Percentiles rank a stretch among this genome's conserved stretches.
Conservation (phyloP, 2,329 filamentous ascomycete species). For the Paecilomyces sp. region DNA sequence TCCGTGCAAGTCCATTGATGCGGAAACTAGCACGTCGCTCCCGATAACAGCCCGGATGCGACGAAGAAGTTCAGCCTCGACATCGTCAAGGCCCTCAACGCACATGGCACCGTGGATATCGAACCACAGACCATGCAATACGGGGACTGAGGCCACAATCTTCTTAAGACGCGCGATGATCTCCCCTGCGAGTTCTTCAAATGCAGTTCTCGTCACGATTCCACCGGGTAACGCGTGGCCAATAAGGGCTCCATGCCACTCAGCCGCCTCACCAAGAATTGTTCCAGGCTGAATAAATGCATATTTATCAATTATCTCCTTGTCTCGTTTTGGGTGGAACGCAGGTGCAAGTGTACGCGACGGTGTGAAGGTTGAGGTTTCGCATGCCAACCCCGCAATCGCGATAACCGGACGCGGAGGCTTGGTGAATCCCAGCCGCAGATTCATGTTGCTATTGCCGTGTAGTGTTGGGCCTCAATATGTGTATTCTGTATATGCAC, state of each 20-base stretch:
- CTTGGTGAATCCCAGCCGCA: slow-evolving; percentile 15
- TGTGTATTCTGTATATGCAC: background rate
- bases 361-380: slow-evolving; percentile 48
- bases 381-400: slow-evolving; percentile 47
- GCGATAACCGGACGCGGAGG: slow-evolving; percentile 40
- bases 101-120: slow-evolving; percentile 53
- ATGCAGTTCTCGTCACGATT: slow-evolving; percentile 39
- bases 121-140: slow-evolving; percentile 47
- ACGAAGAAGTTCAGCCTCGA: slow-evolving; percentile 41
- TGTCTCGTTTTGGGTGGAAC: slow-evolving; percentile 43
- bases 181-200: slow-evolving; percentile 38
- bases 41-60: slow-evolving; percentile 43
- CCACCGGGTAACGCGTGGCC: slow-evolving; percentile 48
- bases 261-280: slow-evolving; percentile 33
- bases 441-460: background rate
- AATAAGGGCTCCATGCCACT: slow-evolving; percentile 47
- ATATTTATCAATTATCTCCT: slow-evolving; percentile 40
- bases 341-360: slow-evolving; percentile 42
- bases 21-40: slow-evolving; percentile 41
- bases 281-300: slow-evolving; percentile 38
- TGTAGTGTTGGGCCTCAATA: too few relatives aligned
- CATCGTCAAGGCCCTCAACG: slow-evolving; percentile 44
- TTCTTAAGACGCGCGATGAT: slow-evolving; percentile 32
- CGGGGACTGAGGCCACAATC: slow-evolving; percentile 23
- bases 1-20: slow-evolving; percentile 51